Evolutionary conservation across 2,329 filamentous ascomycete species (phyloP).

Genomic region (Pochonia chlamydosporia): DNA sequence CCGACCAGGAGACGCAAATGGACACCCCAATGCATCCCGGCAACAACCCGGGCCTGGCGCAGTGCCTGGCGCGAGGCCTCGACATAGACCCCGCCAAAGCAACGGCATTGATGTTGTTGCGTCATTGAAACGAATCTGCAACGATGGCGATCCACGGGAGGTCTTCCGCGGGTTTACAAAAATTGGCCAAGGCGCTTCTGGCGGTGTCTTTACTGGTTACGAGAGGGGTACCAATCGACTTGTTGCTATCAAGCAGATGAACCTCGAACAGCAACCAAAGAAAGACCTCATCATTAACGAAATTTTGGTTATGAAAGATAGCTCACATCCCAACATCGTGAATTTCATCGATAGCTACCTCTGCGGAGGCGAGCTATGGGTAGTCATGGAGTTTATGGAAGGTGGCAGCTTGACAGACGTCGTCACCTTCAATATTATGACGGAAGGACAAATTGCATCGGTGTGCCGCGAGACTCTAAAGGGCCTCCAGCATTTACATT

Average conservation of each 20-base stretch:
- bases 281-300: constrained; percentile 99
- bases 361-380: constrained; percentile 86
- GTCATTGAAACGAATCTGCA: constrained; percentile 83
- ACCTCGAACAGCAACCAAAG: constrained; percentile 95
- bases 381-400: constrained; percentile 99
- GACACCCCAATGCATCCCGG: constrained; percentile 26
- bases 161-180: constrained; percentile 86
- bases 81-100: constrained; percentile 74
- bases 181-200: constrained; percentile 95
- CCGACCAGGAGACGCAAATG: constrained; percentile 24
- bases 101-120: constrained; percentile 76
- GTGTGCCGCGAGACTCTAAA: constrained; percentile 91
- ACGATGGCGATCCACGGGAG: constrained; percentile 78
- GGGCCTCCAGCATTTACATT: constrained; percentile 91
- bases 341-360: constrained; percentile 99
- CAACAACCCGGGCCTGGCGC: constrained; percentile 29
- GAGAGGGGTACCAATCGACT: constrained; percentile 78
- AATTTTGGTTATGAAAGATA: constrained; percentile 98
- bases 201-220: constrained; percentile 89
- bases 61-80: constrained; percentile 56
- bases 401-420: constrained; percentile 96
- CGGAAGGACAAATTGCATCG: constrained; percentile 91
- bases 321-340: constrained; percentile 96
- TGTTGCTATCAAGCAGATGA: constrained; percentile 99
- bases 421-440: constrained; percentile 99